These are phyloP conservation scores for Arctostaphylos glauca DNA, from an alignment of 148 eudicot species.

Conservation along the genomic window DNA sequence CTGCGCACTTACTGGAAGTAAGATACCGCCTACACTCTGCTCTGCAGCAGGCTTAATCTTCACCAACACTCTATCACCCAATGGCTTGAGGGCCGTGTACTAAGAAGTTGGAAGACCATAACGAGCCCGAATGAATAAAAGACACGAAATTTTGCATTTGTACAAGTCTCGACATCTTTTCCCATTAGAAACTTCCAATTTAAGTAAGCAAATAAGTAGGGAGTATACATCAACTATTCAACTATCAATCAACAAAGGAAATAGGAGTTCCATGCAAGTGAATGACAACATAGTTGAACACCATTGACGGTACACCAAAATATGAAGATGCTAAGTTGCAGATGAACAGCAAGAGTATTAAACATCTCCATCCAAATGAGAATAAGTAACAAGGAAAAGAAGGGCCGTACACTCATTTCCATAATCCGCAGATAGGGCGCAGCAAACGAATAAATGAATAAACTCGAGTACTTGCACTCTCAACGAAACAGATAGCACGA, in stretches of 20 bases:
- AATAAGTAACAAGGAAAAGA: not conserved
- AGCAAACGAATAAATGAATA: not conserved
- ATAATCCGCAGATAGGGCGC: not conserved
- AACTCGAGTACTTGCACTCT: not conserved
- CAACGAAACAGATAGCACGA: not conserved
- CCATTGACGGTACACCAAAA: not conserved
- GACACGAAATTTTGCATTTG: not conserved
- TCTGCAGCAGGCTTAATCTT: constrained; percentile 71
- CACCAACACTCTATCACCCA: constrained; percentile 77
- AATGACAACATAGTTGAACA: not conserved
- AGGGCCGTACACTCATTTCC: not conserved
- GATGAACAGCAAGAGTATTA: not conserved
- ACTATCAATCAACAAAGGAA: not conserved
- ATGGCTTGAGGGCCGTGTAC: constrained; percentile 72
- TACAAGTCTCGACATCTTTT: not conserved
- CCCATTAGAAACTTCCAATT: not conserved
- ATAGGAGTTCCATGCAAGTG: constrained; percentile 4
- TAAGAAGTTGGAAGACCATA: constrained; percentile 18
- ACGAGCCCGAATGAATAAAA: constrained; percentile 1
- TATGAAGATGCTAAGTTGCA: not conserved
- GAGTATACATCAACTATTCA: not conserved
- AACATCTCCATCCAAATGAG: constrained; percentile 9
- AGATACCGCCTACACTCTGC: constrained; percentile 71
- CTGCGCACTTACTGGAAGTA: constrained; percentile 68
- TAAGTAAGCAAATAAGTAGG: not conserved